These are phyloP conservation scores for Exophiala sp. DNA, from an alignment of 2,329 filamentous ascomycete species.

Conservation along the genomic window DNA sequence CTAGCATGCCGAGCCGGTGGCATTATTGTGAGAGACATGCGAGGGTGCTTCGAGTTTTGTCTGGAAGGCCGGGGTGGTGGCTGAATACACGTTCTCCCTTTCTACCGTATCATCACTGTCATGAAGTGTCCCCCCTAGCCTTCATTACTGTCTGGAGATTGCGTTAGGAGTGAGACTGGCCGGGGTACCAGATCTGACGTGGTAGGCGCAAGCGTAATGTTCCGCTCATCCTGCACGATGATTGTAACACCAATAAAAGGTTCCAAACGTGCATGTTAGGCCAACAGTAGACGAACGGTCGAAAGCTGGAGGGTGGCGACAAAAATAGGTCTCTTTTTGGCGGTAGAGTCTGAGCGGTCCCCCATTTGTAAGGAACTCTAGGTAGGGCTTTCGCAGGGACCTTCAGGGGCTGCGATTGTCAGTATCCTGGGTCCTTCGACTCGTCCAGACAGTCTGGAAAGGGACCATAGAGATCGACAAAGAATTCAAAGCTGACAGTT, in stretches of 20 bases:
- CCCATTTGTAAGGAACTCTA: neutral
- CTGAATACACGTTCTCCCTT: conserved; percentile 1
- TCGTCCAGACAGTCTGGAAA: conserved; percentile 6
- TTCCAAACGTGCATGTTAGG: neutral
- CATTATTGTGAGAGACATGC: neutral
- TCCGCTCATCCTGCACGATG: conserved; percentile 1
- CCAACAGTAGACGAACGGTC: neutral
- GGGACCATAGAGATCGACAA: neutral
- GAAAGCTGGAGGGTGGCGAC: conserved; percentile 19
- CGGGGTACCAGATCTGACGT: conserved; percentile 11
- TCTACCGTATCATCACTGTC: too few species aligned
- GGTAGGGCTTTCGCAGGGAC: neutral
- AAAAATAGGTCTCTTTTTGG: conserved; percentile 18
- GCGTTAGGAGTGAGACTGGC: neutral
- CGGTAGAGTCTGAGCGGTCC: neutral
- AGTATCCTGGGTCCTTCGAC: neutral
- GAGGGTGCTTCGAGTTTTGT: neutral
- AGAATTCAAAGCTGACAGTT: neutral
- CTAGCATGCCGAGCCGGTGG: too few species aligned
- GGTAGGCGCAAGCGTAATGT: conserved; percentile 7
- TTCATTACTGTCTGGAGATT: too few species aligned
- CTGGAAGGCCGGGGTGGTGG: neutral
- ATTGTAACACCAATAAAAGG: conserved; percentile 3
- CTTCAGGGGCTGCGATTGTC: neutral
- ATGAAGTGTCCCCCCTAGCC: too few species aligned